Conservation (phyloP, 495 filamentous ascomycete genomes). For the Neurospora sp. region DNA sequence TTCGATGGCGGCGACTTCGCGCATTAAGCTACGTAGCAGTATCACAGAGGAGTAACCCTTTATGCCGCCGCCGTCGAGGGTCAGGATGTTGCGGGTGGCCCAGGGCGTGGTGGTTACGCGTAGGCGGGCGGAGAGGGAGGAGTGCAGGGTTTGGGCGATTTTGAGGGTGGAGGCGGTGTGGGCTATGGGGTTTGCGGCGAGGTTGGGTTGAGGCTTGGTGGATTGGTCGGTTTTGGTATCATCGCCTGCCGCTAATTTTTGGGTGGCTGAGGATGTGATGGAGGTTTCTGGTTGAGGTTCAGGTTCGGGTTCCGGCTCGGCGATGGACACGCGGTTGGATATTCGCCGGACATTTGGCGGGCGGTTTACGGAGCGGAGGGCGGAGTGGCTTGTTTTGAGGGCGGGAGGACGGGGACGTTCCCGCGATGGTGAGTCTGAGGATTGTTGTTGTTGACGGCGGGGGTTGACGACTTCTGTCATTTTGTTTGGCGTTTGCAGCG, state of each 20-base stretch:
- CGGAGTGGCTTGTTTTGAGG: no score
- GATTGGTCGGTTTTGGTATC: not conserved
- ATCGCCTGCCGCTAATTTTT: no score
- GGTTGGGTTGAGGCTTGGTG: not conserved
- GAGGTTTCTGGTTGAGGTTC: not conserved
- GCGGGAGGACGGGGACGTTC: no score
- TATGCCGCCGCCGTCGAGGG: slow-evolving; percentile 26
- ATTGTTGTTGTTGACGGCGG: no score
- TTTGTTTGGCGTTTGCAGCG: no score
- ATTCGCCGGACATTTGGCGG: not conserved
- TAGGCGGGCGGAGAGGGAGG: slow-evolving; percentile 6
- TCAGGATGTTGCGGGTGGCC: slow-evolving; percentile 18
- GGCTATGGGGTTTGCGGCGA: not conserved
- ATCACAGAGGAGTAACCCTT: slow-evolving; percentile 22
- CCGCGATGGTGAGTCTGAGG: no score
- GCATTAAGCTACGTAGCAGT: slow-evolving; percentile 19
- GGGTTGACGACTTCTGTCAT: no score
- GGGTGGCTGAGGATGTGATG: not conserved
- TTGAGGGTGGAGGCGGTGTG: not conserved
- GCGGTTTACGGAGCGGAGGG: no score
- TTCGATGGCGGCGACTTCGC: slow-evolving; percentile 18
- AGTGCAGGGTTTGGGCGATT: slow-evolving; percentile 1
- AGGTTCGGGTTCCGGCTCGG: slow-evolving; percentile 6
- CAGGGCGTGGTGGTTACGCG: slow-evolving; percentile 19
- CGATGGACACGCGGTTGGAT: slow-evolving; percentile 19